Evolutionary conservation across 495 filamentous ascomycete genomes (phyloP).

Genomic region (Cercophora scortea): DNA sequence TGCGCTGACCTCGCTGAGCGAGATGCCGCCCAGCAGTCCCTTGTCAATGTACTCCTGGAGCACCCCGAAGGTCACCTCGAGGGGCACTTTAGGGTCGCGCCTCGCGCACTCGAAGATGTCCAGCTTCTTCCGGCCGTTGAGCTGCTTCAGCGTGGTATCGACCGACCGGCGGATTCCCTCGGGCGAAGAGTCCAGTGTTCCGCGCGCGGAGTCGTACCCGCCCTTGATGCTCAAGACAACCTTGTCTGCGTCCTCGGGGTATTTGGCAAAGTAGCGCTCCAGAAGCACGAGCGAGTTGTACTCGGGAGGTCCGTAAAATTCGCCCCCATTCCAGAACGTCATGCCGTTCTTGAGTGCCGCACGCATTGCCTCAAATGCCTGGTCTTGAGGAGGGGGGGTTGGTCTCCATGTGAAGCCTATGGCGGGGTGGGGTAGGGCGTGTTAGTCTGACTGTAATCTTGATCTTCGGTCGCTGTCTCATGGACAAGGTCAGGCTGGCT

Average conservation of each 20-base stretch:
- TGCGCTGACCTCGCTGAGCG: constrained; percentile 64
- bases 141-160: constrained; percentile 53
- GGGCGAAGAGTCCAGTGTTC: constrained; percentile 49
- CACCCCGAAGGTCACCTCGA: constrained; percentile 41
- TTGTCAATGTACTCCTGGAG: constrained; percentile 59
- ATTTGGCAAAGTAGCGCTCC: constrained; percentile 55
- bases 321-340: constrained; percentile 75
- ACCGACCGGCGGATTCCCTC: constrained; percentile 56
- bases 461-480: no score
- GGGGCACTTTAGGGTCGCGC: constrained; percentile 52
- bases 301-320: constrained; percentile 67
- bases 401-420: constrained; percentile 69
- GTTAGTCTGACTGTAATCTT: not conserved
- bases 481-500: no score
- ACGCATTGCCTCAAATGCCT: constrained; percentile 61
- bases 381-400: constrained; percentile 46
- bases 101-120: constrained; percentile 78
- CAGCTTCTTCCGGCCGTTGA: constrained; percentile 69
- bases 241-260: constrained; percentile 64
- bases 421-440: not conserved
- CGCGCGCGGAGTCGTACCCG: constrained; percentile 27
- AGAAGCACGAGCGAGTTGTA: constrained; percentile 61
- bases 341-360: constrained; percentile 55
- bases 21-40: constrained; percentile 75
- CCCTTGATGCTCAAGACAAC: constrained; percentile 61